A percentile compares a stretch with the other conserved stretches of the same genome.
These are phyloP conservation scores for Pouteria glomerata DNA, from an alignment of 148 eudicot genomes.

Conservation along the genomic window DNA sequence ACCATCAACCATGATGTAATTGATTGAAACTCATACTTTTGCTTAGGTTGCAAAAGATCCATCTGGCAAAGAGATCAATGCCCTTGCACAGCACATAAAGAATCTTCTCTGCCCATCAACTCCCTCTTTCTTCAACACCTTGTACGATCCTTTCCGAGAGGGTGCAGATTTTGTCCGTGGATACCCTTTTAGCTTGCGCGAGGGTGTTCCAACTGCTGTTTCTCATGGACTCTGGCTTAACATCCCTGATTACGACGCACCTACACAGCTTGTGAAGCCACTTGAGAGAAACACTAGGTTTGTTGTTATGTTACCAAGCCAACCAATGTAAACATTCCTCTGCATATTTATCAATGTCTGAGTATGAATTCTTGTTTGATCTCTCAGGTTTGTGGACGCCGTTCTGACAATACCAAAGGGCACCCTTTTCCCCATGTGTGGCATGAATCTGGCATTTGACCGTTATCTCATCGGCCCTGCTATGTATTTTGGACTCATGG, in stretches of 20 bases:
- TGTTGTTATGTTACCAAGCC: not conserved
- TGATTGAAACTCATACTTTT: not conserved
- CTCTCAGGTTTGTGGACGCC: constrained; percentile 53
- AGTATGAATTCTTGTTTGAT: not conserved
- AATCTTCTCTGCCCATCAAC: constrained; percentile 58
- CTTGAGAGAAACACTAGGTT: constrained; percentile 58
- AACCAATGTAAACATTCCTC: not conserved
- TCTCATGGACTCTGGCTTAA: constrained; percentile 74
- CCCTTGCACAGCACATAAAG: constrained; percentile 62
- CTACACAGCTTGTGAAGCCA: constrained; percentile 75
- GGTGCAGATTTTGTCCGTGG: constrained; percentile 60
- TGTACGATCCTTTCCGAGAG: constrained; percentile 55
- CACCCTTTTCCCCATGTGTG: constrained; percentile 65
- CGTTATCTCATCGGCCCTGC: constrained; percentile 72
- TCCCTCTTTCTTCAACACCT: constrained; percentile 62
- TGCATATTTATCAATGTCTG: not conserved
- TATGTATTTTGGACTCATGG: constrained; percentile 78
- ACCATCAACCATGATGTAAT: not conserved
- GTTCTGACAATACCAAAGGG: constrained; percentile 65
- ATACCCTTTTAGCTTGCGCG: constrained; percentile 57
- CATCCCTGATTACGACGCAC: constrained; percentile 71
- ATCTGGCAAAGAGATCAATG: constrained; percentile 51
- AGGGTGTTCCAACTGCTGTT: constrained; percentile 67
- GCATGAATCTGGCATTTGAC: constrained; percentile 62
- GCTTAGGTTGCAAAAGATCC: constrained; percentile 64